Evolutionary conservation across 345 rosid genomes (phyloP).

Genomic region (Turritis glabra): DNA sequence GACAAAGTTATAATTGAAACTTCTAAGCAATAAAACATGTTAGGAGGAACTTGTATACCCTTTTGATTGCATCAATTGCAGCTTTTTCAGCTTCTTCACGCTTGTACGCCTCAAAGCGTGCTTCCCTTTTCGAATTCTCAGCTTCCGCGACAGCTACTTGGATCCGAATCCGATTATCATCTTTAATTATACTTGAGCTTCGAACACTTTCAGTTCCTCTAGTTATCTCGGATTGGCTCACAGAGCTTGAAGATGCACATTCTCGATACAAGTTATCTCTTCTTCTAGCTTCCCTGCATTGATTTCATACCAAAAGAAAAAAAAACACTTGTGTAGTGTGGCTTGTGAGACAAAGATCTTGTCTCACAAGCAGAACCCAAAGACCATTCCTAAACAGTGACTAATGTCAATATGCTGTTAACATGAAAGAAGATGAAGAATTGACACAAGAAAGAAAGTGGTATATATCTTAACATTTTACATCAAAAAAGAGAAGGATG

Average conservation of each 20-base stretch:
- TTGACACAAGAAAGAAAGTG: no score
- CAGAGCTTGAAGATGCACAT: constrained; percentile 8
- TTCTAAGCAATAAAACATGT: not conserved
- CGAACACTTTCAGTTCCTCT: not conserved
- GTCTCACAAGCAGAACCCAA: constrained; percentile 26
- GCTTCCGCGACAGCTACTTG: constrained; percentile 54
- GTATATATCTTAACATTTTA: no score
- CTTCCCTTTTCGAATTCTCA: constrained; percentile 49
- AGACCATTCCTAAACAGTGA: not conserved
- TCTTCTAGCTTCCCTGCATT: constrained; percentile 31
- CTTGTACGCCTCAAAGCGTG: constrained; percentile 52
- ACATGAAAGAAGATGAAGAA: not conserved
- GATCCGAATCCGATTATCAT: constrained; percentile 50
- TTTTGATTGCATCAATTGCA: constrained; percentile 59
- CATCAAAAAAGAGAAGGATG: not conserved
- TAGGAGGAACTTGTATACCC: constrained; percentile 42
- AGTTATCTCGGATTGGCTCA: not conserved
- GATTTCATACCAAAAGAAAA: not conserved
- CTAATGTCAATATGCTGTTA: not conserved
- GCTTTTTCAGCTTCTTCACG: constrained; percentile 65
- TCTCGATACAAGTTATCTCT: constrained; percentile 3
- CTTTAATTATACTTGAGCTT: not conserved
- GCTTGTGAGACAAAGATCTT: not conserved
- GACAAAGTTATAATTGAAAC: not conserved
- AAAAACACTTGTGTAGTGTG: not conserved